Evolutionary conservation across 352 stramenopile species (phyloP), one percentile per base, ranked within the genome.

Genomic region (Globisporangium sylvaticum): DNA sequence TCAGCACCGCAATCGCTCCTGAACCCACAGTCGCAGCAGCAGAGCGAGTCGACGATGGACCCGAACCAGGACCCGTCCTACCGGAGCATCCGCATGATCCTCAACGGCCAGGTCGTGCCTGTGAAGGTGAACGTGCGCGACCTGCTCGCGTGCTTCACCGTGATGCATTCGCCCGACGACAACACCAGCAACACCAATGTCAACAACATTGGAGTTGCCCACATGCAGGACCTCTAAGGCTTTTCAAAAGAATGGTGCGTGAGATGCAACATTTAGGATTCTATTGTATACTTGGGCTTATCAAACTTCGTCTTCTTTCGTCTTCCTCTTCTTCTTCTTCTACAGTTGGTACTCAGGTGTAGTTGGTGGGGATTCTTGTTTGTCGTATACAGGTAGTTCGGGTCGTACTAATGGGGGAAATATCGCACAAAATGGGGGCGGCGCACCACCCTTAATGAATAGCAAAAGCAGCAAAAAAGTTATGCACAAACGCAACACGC

Each of bases 51-150:
- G 3, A 6, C 34, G 25, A 12, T 50, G 24, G 64, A 57, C 12
- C 18, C 50, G 34, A 37, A 59, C 18, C 58, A 81, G 18, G 62
- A 67, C 29, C 52, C 63, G 6, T 74, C 68, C n/a, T 94, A 92
- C 66, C 82, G 80, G 66, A 80, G 70, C 24, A 76, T 94, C 52
- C 78, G 83, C 31, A 92, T 94, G 82, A 58, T 92, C 3, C 55
- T 94, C 25, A 94, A 94, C 56, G 84, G 84, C 25, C 67, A 69
- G 15, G 77, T 92, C 25, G 84, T 94, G 24, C 66, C 86, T 0
- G 78, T 94, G 25, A 76, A 89, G 66, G 74, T 94, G 37, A 91
- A 92, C 58, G 78, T 92, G 27, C 74, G 73, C 34, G 84, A 94
- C 64, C 67, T 94, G 8, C 61, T 92, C 34, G 70, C 69, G 54